Percentiles rank a stretch among this genome's conserved stretches.
Conservation (phyloP, 2,329 filamentous ascomycete species). For the Ceratocystis alfenasii region DNA sequence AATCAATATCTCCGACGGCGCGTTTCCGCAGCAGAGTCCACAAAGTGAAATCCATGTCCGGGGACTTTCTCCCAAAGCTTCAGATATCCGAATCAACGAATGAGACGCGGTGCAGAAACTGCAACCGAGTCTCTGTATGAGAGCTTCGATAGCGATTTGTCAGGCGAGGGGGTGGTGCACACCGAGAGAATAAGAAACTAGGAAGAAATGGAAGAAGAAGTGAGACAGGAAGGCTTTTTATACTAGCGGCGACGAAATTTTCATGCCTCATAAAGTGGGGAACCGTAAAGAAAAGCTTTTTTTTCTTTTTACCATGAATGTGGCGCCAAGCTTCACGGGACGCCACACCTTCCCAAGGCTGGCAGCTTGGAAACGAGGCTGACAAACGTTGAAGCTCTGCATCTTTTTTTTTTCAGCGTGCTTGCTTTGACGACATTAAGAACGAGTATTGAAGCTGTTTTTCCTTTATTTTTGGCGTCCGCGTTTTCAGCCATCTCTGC, state of each 20-base stretch:
- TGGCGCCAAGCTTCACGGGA: neutral
- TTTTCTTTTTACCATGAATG: neutral
- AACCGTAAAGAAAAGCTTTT: neutral
- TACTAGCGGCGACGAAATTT: slow-evolving; percentile 11
- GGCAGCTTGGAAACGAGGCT: neutral
- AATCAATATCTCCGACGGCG: slow-evolving; percentile 87
- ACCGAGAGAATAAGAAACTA: slow-evolving; percentile 29
- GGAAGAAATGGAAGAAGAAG: slow-evolving; percentile 22
- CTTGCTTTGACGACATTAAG: neutral
- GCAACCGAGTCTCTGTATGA: slow-evolving; percentile 58
- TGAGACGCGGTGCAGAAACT: slow-evolving; percentile 23
- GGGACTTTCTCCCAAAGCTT: slow-evolving; percentile 99
- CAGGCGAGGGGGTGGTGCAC: slow-evolving; percentile 73
- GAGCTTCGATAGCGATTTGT: slow-evolving; percentile 99
- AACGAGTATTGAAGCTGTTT: neutral
- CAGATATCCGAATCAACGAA: slow-evolving; percentile 25
- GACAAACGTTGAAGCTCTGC: neutral
- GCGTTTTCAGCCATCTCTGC: neutral
- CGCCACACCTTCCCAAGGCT: neutral
- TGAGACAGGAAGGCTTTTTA: slow-evolving; percentile 3
- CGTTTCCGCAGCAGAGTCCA: slow-evolving; percentile 66
- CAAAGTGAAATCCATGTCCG: slow-evolving; percentile 54
- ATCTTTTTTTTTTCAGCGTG: neutral
- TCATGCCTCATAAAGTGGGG: neutral
- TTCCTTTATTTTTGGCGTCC: neutral